Conservation (phyloP, 176 grass and related monocot species). For the Hsuehochloa calcarea region DNA sequence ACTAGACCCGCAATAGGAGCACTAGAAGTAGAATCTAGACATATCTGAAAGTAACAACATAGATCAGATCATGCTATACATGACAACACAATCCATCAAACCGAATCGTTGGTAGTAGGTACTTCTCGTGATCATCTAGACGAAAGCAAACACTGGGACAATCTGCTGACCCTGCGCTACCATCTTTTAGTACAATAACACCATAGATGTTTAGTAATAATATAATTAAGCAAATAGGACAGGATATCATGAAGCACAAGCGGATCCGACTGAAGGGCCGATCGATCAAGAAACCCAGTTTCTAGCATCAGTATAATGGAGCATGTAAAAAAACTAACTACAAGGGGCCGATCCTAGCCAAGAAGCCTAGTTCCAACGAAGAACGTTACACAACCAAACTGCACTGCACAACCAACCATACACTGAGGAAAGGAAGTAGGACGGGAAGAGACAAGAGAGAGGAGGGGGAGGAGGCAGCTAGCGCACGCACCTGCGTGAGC, state of each 20-base stretch:
- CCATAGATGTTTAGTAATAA: background rate
- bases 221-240: background rate
- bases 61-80: background rate
- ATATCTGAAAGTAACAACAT: too few species aligned
- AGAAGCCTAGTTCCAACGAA: too few species aligned
- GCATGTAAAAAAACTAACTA: background rate
- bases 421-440: too few species aligned
- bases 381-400: background rate
- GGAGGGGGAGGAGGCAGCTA: background rate
- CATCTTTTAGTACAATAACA: background rate
- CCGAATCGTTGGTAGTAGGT: background rate
- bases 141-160: background rate
- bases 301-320: background rate
- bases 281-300: background rate
- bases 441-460: background rate
- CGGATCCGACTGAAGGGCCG: too few species aligned
- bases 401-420: too few species aligned
- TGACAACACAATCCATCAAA: background rate
- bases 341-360: background rate
- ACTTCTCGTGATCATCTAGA: background rate
- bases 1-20: too few species aligned
- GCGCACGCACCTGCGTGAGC: slow-evolving; percentile 22
- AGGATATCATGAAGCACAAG: too few species aligned
- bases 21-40: too few species aligned
- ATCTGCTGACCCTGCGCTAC: background rate